These are phyloP conservation scores for Vigna mungo DNA, from an alignment of 306 rosid genomes.

Conservation along the genomic window DNA sequence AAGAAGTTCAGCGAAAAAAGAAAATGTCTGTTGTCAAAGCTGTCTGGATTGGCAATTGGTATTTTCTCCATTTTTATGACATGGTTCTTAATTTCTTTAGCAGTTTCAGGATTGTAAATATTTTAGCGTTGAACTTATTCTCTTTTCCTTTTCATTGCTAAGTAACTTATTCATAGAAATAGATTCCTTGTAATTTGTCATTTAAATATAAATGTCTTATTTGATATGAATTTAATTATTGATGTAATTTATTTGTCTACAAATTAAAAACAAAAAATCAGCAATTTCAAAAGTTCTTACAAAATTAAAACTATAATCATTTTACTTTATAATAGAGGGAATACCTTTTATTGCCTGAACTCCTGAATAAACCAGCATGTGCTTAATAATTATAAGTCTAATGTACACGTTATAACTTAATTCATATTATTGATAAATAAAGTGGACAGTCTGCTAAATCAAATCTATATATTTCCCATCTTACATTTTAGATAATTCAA, in stretches of 20 bases:
- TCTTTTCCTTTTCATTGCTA: constrained; percentile 15
- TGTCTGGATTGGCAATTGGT: constrained; percentile 30
- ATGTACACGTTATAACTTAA: background rate
- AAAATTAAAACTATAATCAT: no score
- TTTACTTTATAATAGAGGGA: background rate
- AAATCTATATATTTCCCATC: background rate
- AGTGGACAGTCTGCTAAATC: background rate
- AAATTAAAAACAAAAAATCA: no score
- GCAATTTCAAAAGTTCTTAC: no score
- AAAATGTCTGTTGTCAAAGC: constrained; percentile 32
- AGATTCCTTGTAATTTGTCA: constrained; percentile 34
- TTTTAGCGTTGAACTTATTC: constrained; percentile 22
- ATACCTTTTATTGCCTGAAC: background rate
- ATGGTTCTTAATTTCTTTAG: constrained; percentile 13
- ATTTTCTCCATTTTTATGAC: background rate
- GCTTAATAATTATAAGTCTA: background rate
- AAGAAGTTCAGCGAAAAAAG: background rate
- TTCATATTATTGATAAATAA: background rate
- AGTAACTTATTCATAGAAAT: constrained; percentile 7
- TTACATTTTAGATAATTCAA: background rate
- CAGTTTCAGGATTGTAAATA: constrained; percentile 50
- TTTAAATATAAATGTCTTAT: background rate
- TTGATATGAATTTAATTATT: no score
- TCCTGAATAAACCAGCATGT: background rate
- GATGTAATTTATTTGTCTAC: no score